Evolutionary conservation across 2,329 filamentous ascomycete species (phyloP).

Genomic region (Scedosporium apiospermum): DNA sequence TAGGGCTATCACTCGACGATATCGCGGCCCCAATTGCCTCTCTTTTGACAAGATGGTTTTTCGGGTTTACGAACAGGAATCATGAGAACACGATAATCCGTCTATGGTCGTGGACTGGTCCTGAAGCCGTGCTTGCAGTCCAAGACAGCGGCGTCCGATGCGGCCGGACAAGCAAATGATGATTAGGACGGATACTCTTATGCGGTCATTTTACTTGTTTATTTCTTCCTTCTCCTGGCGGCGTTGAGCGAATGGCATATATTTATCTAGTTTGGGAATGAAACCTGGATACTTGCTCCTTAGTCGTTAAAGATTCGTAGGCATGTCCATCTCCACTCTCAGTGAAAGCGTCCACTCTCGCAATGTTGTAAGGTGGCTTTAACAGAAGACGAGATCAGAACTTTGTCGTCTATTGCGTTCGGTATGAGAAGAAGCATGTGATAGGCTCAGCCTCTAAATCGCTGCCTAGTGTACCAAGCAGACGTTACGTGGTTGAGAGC

Average conservation of each 20-base stretch:
- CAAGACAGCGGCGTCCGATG: neutral
- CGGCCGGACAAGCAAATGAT: neutral
- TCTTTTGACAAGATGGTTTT: neutral
- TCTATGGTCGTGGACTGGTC: neutral
- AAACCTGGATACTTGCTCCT: neutral
- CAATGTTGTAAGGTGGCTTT: too few species aligned
- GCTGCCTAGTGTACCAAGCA: neutral
- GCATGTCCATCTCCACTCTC: too few species aligned
- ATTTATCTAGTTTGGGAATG: neutral
- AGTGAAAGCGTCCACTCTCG: too few species aligned
- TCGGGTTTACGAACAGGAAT: neutral
- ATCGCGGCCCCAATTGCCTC: neutral
- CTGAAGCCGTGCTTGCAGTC: neutral
- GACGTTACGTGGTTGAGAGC: too few species aligned
- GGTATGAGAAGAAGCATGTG: too few species aligned
- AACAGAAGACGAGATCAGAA: too few species aligned
- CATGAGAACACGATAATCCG: neutral
- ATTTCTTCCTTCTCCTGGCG: neutral
- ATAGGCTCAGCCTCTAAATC: neutral
- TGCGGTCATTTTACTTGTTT: constrained; percentile 2
- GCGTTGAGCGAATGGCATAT: neutral
- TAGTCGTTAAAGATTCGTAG: too few species aligned
- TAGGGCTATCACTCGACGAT: constrained; percentile 14
- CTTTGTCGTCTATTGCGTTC: too few species aligned
- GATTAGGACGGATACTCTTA: neutral